Base-by-base conservation (phyloP, 805 yeast species). In the Tetrapisispora arboricola region DNA sequence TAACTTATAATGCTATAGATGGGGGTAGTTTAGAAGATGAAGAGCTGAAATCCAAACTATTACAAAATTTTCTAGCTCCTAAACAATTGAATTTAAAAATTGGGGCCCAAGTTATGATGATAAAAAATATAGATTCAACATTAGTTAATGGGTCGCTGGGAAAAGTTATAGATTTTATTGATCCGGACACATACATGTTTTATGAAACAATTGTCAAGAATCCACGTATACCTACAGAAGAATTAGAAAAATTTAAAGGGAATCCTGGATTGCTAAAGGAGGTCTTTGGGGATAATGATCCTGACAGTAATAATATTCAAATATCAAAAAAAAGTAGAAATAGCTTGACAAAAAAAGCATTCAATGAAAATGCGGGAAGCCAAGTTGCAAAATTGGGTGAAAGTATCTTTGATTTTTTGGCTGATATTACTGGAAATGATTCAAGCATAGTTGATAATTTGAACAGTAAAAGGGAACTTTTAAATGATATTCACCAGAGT, bases 31-130 rank as follows among this genome's bases (percentile, higher is more conserved):
- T 65, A 24, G 46, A 48, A 21, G 75, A 75, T 36, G 58, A 58
- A 4, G 70, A 62, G 2, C 60, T 65, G 19, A 64, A 72, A 35
- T 66, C 66, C 37, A 66, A 61, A 39, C 51, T 79, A 19, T 57
- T 80, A 11, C 65, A 69, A 18, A 75, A 76, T 49, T 78, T 81
- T 47, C 58, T 83, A 51, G 83, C 87, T 1, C 84, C 85, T 2
- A 64, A 67, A 28, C 62, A 60, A 28, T 55, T 84, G 12, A 65
- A 65, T 6, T 61, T 84, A 50, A 84, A 82, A 52, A 71, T 71
- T 41, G 81, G 81, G 34, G 85, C 90, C 0, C 92, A 83, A 60
- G 94, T 84, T 1, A 83, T 84, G 90, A 75, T 83, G 69, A 70
- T 83, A 36, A 83, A 83, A 54, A 84, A 84, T 53, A 69, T 78